Conservation (phyloP, 1,284 basidiomycete genomes). For the Irpex rosettiformis region DNA sequence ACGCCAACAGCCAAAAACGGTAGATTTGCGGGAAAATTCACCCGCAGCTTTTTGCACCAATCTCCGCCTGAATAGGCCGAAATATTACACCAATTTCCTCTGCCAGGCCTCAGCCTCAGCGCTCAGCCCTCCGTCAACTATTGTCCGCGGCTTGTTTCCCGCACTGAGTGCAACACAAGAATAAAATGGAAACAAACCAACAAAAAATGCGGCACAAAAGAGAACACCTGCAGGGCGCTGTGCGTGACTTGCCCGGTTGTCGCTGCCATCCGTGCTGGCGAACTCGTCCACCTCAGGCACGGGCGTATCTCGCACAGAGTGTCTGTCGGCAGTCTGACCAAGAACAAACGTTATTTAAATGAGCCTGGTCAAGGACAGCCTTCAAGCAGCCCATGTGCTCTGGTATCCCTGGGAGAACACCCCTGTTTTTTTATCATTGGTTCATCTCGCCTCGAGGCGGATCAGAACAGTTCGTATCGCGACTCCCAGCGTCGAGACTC, state of each 20-base stretch:
- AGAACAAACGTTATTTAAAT: not conserved
- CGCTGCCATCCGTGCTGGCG: not conserved
- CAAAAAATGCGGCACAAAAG: too few relatives aligned
- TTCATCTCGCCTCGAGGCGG: conserved; percentile 2
- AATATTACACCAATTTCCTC: not conserved
- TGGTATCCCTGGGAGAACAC: not conserved
- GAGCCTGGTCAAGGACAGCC: not conserved
- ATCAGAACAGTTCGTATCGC: conserved; percentile 2
- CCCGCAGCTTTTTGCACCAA: conserved; percentile 3
- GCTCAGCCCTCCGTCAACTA: not conserved
- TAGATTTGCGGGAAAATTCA: too few relatives aligned
- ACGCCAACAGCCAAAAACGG: conserved; percentile 5
- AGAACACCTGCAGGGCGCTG: too few relatives aligned
- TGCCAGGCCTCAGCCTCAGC: not conserved
- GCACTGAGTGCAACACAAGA: too few relatives aligned
- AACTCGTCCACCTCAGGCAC: conserved; percentile 3
- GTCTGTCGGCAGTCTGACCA: not conserved
- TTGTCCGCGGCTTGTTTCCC: too few relatives aligned
- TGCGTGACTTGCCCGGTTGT: not conserved
- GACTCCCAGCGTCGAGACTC: not conserved
- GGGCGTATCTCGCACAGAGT: not conserved
- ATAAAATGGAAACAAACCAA: too few relatives aligned
- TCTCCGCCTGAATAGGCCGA: not conserved
- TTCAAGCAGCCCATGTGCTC: conserved; percentile 1
- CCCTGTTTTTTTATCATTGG: not conserved